These are phyloP conservation scores for Sphagnum magellanicum DNA, from an alignment of 228 moss, liverwort and hornwort genomes.

Conservation along the genomic window DNA sequence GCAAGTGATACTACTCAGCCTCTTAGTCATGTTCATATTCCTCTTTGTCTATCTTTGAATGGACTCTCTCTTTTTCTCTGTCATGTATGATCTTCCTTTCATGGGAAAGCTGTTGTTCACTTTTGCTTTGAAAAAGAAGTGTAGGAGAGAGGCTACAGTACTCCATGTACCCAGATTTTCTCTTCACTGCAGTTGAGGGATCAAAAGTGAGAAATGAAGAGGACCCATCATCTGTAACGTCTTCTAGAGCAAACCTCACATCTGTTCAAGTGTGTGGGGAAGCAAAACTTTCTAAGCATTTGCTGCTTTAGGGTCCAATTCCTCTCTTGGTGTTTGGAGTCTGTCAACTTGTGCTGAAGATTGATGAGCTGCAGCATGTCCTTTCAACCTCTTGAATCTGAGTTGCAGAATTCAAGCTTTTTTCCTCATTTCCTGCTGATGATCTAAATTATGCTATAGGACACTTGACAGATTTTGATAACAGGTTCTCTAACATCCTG, in stretches of 20 bases:
- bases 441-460: not conserved
- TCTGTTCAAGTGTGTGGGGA: too few species aligned
- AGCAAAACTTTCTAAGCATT: too few species aligned
- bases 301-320: not conserved
- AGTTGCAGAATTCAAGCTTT: too few species aligned
- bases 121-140: not conserved
- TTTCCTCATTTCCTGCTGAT: too few species aligned
- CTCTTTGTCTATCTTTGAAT: not conserved
- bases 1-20: conserved; percentile 14
- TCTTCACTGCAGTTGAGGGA: not conserved
- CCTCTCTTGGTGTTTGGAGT: not conserved
- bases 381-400: too few species aligned
- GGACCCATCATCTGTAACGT: too few species aligned
- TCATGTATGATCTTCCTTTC: not conserved
- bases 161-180: not conserved
- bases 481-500: not conserved
- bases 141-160: too few species aligned
- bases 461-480: not conserved
- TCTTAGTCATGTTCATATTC: not conserved
- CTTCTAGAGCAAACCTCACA: too few species aligned
- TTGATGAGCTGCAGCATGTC: too few species aligned
- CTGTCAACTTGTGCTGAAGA: too few species aligned
- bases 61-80: too few species aligned
- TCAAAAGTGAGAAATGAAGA: too few species aligned
- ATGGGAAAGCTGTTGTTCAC: not conserved